These are phyloP conservation scores for Tubosaeta sp. DNA, from an alignment of 768 basidiomycete species.

Conservation along the genomic window DNA sequence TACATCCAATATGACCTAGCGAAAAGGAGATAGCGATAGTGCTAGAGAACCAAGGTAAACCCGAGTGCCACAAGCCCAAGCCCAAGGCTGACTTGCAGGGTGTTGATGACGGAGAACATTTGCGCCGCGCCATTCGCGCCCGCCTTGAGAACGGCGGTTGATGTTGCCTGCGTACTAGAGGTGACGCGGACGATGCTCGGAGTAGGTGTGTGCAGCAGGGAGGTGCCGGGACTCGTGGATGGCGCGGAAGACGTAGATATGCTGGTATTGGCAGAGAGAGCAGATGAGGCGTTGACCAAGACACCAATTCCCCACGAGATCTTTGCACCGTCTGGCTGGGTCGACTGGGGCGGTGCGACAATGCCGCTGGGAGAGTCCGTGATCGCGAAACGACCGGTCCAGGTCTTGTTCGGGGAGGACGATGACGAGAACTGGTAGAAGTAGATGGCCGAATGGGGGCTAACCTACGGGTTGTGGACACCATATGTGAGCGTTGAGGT, in stretches of 20 bases:
- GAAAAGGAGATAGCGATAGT: background rate
- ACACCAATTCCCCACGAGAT: conserved; percentile 68
- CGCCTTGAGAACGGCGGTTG: background rate
- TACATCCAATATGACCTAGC: background rate
- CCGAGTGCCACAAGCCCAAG: background rate
- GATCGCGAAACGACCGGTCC: conserved; percentile 80
- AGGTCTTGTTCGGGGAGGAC: conserved; percentile 37
- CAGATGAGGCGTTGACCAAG: conserved; percentile 40
- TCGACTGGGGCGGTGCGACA: conserved; percentile 46
- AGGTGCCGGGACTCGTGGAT: conserved; percentile 2
- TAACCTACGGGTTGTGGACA: conserved; percentile 40
- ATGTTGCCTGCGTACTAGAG: background rate
- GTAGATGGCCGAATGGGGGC: conserved; percentile 63
- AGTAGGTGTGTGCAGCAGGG: background rate
- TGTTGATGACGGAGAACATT: background rate
- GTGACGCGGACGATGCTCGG: background rate
- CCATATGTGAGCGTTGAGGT: background rate
- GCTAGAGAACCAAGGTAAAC: background rate
- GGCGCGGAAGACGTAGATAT: background rate
- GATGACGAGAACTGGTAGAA: conserved; percentile 73
- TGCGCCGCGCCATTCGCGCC: background rate
- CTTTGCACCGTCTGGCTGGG: conserved; percentile 44
- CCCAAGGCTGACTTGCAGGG: background rate
- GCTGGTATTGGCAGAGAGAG: conserved; percentile 12
- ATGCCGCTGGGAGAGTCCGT: conserved; percentile 44